phyloP scores from a whole-genome alignment of 2,329 filamentous ascomycete species.

The Trichoderma sp. region DNA sequence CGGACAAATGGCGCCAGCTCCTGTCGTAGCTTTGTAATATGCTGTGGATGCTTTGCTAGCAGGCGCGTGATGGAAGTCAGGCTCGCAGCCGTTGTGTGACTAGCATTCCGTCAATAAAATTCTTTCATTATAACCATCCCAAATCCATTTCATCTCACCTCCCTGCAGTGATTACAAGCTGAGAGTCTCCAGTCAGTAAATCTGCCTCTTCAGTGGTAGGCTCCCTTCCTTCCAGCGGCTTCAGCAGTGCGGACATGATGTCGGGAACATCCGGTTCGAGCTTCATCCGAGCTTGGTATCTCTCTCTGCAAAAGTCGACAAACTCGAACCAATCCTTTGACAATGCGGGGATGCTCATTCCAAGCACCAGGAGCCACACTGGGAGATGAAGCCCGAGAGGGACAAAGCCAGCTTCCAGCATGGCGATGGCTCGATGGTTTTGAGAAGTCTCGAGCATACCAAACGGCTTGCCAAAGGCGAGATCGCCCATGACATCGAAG shows the following conservation, averaged over 20 bases:
- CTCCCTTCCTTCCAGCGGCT: neutral
- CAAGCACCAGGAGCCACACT: neutral
- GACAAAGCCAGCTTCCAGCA: neutral
- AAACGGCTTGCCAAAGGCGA: slow-evolving; percentile 42
- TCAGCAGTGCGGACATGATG: neutral
- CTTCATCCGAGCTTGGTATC: neutral
- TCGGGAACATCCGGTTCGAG: neutral
- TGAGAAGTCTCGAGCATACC: slow-evolving; percentile 35
- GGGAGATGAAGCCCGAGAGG: neutral
- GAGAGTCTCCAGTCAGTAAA: neutral
- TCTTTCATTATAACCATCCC: neutral
- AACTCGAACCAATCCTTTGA: neutral
- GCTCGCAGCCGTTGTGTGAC: slow-evolving; percentile 40
- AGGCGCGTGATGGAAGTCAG: slow-evolving; percentile 39
- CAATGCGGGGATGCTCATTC: neutral
- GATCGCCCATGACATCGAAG: slow-evolving; percentile 45
- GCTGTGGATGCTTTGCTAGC: slow-evolving; percentile 33
- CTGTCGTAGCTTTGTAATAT: neutral
- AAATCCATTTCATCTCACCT: neutral
- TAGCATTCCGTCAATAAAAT: neutral
- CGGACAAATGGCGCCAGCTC: neutral
- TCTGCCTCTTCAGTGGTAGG: neutral
- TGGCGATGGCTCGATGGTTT: neutral
- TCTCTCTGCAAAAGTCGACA: neutral
- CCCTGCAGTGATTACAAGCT: slow-evolving; percentile 1